A percentile compares a stretch with the other conserved stretches of the same genome.
These are phyloP conservation scores for Russula lepida DNA, from an alignment of 768 basidiomycete species.

Conservation along the genomic window DNA sequence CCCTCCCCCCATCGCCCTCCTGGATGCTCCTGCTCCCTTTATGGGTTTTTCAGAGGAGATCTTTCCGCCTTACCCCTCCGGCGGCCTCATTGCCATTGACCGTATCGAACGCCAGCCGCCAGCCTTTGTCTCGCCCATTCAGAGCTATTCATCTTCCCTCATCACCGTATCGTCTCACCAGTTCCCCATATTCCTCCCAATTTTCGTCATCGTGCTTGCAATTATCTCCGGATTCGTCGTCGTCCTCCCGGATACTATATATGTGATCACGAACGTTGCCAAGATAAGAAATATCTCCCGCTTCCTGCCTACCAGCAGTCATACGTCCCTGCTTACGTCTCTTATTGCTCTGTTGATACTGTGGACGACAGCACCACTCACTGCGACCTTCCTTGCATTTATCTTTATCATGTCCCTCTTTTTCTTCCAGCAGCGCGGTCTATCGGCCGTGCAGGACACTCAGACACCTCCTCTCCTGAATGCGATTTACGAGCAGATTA, in stretches of 20 bases:
- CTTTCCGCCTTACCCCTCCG: neutral
- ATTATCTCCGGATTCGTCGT: neutral
- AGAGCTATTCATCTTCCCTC: slow-evolving; percentile 7
- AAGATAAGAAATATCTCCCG: neutral
- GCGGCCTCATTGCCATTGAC: neutral
- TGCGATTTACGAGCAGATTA: slow-evolving; percentile 9
- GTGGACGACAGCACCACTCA: too few relatives aligned
- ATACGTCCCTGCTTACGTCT: neutral
- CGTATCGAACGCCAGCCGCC: neutral
- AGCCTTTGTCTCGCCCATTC: neutral
- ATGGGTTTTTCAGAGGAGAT: neutral
- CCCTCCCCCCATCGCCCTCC: neutral
- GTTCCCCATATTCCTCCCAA: neutral
- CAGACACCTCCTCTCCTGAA: neutral
- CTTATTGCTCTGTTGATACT: neutral
- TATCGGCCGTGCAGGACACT: neutral
- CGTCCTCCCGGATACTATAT: neutral
- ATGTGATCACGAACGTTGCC: neutral
- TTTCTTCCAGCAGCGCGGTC: neutral
- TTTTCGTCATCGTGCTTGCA: neutral
- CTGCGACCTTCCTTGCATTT: too few relatives aligned
- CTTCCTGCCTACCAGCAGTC: neutral
- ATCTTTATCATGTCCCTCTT: too few relatives aligned
- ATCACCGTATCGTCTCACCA: neutral
- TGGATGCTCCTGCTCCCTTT: neutral